Conservation (phyloP, 768 basidiomycete species). For the Solioccasus polychromus region DNA sequence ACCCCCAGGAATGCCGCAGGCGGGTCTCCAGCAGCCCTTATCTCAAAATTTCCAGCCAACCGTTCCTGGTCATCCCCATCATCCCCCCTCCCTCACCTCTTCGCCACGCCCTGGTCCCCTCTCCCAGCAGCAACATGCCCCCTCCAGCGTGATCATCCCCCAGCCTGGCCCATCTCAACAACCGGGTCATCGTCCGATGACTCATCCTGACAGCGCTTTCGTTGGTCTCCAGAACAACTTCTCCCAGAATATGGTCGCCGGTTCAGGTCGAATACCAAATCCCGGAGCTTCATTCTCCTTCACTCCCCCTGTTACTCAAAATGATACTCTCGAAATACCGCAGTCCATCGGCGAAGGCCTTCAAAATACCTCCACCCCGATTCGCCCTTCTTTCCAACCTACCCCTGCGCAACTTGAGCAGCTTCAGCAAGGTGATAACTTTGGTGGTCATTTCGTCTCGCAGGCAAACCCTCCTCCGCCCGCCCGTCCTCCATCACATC, state of each 20-base stretch:
- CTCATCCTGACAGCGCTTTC: constrained; percentile 45
- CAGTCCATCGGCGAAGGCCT: constrained; percentile 41
- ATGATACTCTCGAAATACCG: constrained; percentile 43
- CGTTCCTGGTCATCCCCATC: constrained; percentile 29
- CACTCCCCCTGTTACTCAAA: constrained; percentile 49
- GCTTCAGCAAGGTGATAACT: constrained; percentile 43
- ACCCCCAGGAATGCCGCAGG: constrained; percentile 32
- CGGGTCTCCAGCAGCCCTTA: constrained; percentile 27
- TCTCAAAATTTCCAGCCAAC: constrained; percentile 30
- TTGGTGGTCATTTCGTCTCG: constrained; percentile 31
- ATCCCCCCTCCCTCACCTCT: constrained; percentile 27
- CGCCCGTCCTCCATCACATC: constrained; percentile 46
- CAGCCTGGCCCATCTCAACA: constrained; percentile 31
- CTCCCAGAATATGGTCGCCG: constrained; percentile 29
- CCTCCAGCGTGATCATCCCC: constrained; percentile 29
- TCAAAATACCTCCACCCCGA: constrained; percentile 35
- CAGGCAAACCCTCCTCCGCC: constrained; percentile 40
- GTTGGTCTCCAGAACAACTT: constrained; percentile 41
- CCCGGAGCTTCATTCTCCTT: constrained; percentile 40
- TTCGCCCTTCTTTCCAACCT: constrained; percentile 43
- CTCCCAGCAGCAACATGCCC: constrained; percentile 27
- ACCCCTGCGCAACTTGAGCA: constrained; percentile 67
- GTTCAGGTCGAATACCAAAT: constrained; percentile 35
- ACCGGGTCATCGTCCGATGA: constrained; percentile 36
- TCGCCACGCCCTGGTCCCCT: constrained; percentile 30